These are phyloP conservation scores for Apostasia ramifera DNA, from an alignment of 106 monocot genomes.

Conservation along the genomic window DNA sequence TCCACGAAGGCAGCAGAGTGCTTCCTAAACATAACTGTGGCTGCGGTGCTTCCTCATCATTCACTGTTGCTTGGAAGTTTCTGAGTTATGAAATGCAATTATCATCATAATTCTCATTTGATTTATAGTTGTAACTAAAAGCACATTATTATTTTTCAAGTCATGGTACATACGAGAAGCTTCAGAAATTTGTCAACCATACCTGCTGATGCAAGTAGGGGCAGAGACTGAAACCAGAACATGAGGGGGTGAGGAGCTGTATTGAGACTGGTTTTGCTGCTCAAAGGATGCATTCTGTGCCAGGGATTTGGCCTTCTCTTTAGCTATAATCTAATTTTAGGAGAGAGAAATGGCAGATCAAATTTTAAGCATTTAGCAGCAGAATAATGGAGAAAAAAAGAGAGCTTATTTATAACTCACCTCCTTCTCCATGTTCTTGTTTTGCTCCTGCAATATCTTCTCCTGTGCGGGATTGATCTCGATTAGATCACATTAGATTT, in stretches of 20 bases:
- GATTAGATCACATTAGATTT: no score
- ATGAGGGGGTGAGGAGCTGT: constrained; percentile 19
- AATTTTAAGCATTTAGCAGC: not conserved
- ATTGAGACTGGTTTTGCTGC: constrained; percentile 17
- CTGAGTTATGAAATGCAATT: constrained; percentile 8
- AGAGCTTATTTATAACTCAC: constrained; percentile 4
- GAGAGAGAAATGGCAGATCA: not conserved
- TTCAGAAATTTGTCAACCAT: not conserved
- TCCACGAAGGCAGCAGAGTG: constrained; percentile 27
- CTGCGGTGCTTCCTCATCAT: constrained; percentile 15
- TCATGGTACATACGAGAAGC: not conserved
- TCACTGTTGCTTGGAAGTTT: constrained; percentile 12
- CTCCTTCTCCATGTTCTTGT: constrained; percentile 39
- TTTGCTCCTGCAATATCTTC: constrained; percentile 37
- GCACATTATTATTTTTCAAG: not conserved
- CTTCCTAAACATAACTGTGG: constrained; percentile 14
- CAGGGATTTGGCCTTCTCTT: constrained; percentile 19
- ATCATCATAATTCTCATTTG: not conserved
- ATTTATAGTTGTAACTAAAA: not conserved
- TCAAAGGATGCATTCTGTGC: constrained; percentile 19
- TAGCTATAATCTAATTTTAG: constrained; percentile 26
- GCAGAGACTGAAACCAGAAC: constrained; percentile 15
- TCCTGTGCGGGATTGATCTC: constrained; percentile 22
- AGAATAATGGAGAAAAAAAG: not conserved
- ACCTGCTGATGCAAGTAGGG: constrained; percentile 32